Evolutionary conservation across 345 rosid genomes (phyloP).

Genomic region (Brassica rapa): DNA sequence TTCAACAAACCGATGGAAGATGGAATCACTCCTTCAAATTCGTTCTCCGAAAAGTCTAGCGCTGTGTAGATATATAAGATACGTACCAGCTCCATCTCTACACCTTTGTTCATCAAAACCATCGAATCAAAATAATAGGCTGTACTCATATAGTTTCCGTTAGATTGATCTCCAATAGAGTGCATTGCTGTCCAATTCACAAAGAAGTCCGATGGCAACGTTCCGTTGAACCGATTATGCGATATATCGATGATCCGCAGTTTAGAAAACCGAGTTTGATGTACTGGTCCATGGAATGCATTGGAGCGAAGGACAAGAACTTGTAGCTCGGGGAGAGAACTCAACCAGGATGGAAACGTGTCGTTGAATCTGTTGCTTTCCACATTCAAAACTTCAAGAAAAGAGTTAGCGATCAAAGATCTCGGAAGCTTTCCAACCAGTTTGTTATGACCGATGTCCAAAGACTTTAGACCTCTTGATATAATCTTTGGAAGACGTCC

Average conservation of each 20-base stretch:
- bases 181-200: background rate
- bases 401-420: background rate
- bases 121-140: background rate
- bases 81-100: background rate
- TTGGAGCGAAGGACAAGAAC: background rate
- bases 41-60: background rate
- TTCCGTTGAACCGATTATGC: background rate
- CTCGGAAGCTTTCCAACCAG: background rate
- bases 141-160: background rate
- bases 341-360: background rate
- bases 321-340: background rate
- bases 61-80: background rate
- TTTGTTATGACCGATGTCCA: conserved; percentile 33
- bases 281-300: background rate
- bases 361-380: background rate
- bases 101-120: background rate
- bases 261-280: background rate
- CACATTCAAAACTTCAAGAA: background rate
- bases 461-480: background rate
- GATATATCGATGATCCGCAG: background rate
- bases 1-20: background rate
- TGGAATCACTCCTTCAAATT: background rate
- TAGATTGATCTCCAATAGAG: background rate
- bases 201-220: background rate
- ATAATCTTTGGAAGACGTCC: conserved; percentile 12